phyloP scores from a whole-genome alignment of 2,329 filamentous ascomycete genomes.

The Teratosphaeria nubilosa region DNA sequence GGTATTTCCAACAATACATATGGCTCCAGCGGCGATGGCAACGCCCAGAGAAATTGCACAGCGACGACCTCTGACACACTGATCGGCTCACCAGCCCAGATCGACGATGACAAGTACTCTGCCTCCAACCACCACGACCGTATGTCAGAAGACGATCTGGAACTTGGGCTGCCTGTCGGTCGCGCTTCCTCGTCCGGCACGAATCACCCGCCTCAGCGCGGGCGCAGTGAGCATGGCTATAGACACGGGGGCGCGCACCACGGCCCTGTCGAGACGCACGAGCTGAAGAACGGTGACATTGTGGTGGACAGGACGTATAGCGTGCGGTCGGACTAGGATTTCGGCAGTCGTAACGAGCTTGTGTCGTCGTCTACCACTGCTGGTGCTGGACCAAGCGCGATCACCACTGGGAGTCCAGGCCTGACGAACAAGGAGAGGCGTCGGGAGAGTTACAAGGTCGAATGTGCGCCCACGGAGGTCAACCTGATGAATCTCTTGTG shows the following conservation, averaged over 20 bases:
- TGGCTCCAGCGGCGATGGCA: conserved; percentile 3
- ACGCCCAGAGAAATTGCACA: conserved; percentile 4
- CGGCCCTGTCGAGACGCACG: conserved; percentile 1
- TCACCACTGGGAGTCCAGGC: neutral
- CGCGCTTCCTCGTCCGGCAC: neutral
- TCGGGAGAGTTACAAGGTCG: conserved; percentile 8
- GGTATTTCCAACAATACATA: conserved; percentile 2
- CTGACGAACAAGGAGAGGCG: neutral
- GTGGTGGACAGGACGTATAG: conserved; percentile 9
- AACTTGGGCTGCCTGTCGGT: neutral
- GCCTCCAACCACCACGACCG: neutral
- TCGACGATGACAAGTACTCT: neutral
- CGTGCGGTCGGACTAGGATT: conserved; percentile 10
- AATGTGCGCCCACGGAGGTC: conserved; percentile 7
- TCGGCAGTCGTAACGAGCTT: neutral
- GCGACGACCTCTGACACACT: conserved; percentile 4
- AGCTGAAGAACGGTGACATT: conserved; percentile 2
- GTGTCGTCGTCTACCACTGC: neutral
- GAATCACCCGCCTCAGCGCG: neutral
- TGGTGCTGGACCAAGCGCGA: neutral
- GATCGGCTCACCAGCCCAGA: neutral
- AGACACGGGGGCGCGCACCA: neutral
- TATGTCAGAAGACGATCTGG: neutral
- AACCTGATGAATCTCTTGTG: conserved; percentile 3
- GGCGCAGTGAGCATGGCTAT: neutral